Evolutionary conservation across 1,284 basidiomycete species (phyloP).

Genomic region (Dichomitus squalens): DNA sequence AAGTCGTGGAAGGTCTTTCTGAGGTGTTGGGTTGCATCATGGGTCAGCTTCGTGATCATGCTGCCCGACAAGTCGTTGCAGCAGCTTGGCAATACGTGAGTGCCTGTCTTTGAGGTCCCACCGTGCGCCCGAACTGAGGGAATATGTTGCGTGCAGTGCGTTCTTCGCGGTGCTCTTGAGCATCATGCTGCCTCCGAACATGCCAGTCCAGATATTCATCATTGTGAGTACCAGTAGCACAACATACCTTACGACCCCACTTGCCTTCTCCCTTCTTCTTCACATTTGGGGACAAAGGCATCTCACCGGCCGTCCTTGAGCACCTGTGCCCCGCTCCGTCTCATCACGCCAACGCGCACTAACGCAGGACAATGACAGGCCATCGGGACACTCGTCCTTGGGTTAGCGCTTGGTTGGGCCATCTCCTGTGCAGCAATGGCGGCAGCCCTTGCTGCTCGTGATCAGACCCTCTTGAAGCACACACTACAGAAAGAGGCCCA

Average conservation of each 20-base stretch:
- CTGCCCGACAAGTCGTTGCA: slow-evolving; percentile 33
- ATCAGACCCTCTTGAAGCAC: slow-evolving; percentile 49
- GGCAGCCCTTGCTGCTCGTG: slow-evolving; percentile 58
- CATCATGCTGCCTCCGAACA: slow-evolving; percentile 38
- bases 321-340: too few relatives aligned
- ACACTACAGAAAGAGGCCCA: slow-evolving; percentile 49
- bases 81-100: slow-evolving; percentile 37
- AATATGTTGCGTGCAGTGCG: slow-evolving; percentile 26
- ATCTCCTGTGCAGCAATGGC: slow-evolving; percentile 75
- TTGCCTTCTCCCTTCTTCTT: too few relatives aligned
- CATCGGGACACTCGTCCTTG: slow-evolving; percentile 52
- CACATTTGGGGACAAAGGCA: too few relatives aligned
- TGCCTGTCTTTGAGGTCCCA: background rate
- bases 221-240: slow-evolving; percentile 32
- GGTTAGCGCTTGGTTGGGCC: slow-evolving; percentile 76
- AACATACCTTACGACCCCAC: too few relatives aligned
- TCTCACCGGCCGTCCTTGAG: too few relatives aligned
- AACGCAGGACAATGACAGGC: slow-evolving; percentile 36
- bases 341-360: too few relatives aligned
- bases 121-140: background rate
- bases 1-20: slow-evolving; percentile 33
- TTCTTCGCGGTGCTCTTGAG: slow-evolving; percentile 40
- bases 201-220: slow-evolving; percentile 41
- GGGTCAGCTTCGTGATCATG: slow-evolving; percentile 34
- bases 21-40: slow-evolving; percentile 37